Conservation (phyloP, 2,329 filamentous ascomycete genomes). For the Fusarium sp. region DNA sequence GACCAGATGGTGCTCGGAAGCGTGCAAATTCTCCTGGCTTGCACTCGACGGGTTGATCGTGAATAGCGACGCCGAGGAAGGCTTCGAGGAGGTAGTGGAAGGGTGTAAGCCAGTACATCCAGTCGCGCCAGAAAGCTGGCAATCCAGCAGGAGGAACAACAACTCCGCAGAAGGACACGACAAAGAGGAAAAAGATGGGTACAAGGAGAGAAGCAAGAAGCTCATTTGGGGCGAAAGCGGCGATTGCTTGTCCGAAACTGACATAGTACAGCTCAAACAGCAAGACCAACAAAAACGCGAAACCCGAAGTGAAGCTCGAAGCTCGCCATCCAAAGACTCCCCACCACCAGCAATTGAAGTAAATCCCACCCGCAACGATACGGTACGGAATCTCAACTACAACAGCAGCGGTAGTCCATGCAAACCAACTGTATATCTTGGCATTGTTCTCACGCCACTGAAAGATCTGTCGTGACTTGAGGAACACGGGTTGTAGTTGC, state of each 20-base stretch:
- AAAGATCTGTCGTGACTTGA: constrained; percentile 75
- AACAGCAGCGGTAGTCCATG: constrained; percentile 74
- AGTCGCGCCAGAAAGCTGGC: constrained; percentile 72
- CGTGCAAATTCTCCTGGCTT: constrained; percentile 67
- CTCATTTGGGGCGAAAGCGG: constrained; percentile 74
- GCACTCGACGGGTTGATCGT: constrained; percentile 68
- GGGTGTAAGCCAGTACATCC: constrained; percentile 76
- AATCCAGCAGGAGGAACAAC: constrained; percentile 71
- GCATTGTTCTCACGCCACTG: constrained; percentile 78
- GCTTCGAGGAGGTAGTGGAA: constrained; percentile 76
- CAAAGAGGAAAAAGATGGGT: constrained; percentile 77
- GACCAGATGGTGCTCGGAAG: constrained; percentile 69
- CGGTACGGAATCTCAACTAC: constrained; percentile 79
- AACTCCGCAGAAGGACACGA: constrained; percentile 78
- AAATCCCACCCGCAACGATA: constrained; percentile 69
- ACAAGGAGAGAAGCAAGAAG: constrained; percentile 75
- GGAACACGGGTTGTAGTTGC: constrained; percentile 79
- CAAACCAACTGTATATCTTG: constrained; percentile 83
- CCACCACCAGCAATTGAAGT: constrained; percentile 68
- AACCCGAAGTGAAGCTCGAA: constrained; percentile 68
- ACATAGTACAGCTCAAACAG: constrained; percentile 76
- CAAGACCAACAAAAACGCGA: constrained; percentile 73
- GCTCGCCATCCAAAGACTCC: constrained; percentile 62
- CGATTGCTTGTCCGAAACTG: constrained; percentile 76
- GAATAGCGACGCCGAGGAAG: constrained; percentile 67